These are phyloP conservation scores for Puccinia brachypodii DNA, from an alignment of 1,284 basidiomycete genomes.

Conservation along the genomic window DNA sequence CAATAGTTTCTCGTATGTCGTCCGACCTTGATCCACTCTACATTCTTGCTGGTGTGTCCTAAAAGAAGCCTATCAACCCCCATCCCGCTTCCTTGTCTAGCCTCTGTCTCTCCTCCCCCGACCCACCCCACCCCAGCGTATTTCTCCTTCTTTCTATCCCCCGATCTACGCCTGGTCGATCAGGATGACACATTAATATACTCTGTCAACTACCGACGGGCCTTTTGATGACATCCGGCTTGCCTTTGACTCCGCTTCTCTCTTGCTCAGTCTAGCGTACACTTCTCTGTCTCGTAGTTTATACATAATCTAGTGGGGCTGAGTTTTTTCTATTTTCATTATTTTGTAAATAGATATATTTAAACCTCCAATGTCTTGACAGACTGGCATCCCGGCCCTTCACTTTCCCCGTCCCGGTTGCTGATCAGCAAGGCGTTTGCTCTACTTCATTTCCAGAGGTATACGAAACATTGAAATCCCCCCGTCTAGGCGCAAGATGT, in stretches of 20 bases:
- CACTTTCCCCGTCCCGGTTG: background rate
- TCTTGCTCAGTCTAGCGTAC: background rate
- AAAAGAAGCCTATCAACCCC: background rate
- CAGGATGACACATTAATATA: background rate
- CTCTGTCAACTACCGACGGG: background rate
- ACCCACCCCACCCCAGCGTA: background rate
- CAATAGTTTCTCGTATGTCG: background rate
- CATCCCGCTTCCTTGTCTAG: background rate
- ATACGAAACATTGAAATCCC: background rate
- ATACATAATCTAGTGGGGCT: background rate
- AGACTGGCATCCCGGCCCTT: background rate
- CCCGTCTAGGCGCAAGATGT: slow-evolving; percentile 16
- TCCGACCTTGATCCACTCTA: background rate
- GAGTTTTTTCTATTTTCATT: background rate
- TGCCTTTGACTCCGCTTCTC: slow-evolving; percentile 6
- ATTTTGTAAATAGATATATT: background rate
- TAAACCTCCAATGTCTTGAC: background rate
- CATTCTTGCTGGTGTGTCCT: background rate
- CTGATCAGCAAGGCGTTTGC: background rate
- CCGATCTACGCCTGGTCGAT: slow-evolving; percentile 11
- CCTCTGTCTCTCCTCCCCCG: background rate
- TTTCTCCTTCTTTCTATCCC: background rate
- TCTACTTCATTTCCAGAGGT: background rate
- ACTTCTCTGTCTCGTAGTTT: background rate
- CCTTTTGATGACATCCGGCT: background rate